Conservation (phyloP, 331 rosid genomes). For the Prunus yedoensis region DNA sequence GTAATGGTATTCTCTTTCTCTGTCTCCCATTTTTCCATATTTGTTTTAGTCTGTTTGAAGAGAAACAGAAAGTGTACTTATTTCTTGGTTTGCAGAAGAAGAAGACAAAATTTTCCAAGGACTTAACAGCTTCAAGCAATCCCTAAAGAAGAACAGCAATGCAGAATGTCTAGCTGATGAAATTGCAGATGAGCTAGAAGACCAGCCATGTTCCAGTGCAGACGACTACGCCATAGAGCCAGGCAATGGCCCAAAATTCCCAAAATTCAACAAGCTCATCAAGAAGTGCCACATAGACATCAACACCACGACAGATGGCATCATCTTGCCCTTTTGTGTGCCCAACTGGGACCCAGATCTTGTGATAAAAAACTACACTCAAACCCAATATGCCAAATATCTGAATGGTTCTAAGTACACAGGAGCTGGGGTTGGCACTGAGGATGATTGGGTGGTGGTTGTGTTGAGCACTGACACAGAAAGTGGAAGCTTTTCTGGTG, state of each 20-base stretch:
- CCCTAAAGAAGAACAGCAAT: not conserved
- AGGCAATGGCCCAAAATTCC: constrained; percentile 10
- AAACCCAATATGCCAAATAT: constrained; percentile 36
- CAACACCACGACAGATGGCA: constrained; percentile 53
- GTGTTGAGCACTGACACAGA: constrained; percentile 43
- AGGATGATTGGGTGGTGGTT: constrained; percentile 66
- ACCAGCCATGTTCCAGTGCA: constrained; percentile 18
- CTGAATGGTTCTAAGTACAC: constrained; percentile 55
- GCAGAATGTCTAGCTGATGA: constrained; percentile 41
- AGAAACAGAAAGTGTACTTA: not conserved
- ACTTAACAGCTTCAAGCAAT: constrained; percentile 42
- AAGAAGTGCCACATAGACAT: constrained; percentile 44
- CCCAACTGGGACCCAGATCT: constrained; percentile 34
- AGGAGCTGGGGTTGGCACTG: constrained; percentile 63
- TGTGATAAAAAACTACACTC: constrained; percentile 51
- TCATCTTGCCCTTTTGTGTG: constrained; percentile 60
- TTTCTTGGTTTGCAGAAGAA: not conserved
- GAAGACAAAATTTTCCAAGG: constrained; percentile 35
- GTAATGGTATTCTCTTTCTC: constrained; percentile 22
- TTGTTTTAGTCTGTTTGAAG: not conserved
- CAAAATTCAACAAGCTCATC: constrained; percentile 19
- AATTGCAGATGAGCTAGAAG: constrained; percentile 33
- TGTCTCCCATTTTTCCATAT: not conserved
- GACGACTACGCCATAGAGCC: constrained; percentile 23
- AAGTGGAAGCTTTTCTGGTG: constrained; percentile 51